These are phyloP conservation scores for Rhododendron williamsianum DNA, from an alignment of 148 eudicot species.

Conservation along the genomic window DNA sequence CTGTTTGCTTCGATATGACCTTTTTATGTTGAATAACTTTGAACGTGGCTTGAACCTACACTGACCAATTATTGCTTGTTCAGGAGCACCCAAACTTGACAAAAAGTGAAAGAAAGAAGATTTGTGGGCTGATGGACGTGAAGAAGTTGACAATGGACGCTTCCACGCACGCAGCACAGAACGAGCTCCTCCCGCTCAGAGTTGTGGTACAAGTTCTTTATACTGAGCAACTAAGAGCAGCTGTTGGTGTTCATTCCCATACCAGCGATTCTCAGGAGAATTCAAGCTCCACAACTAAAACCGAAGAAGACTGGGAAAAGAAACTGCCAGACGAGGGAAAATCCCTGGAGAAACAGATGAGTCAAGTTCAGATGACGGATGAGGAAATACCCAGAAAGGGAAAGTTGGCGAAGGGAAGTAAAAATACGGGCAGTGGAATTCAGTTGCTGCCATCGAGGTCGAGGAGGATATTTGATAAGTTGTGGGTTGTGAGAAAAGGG, in stretches of 20 bases:
- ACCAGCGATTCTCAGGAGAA: slow-evolving; percentile 26
- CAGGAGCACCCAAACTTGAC: slow-evolving; percentile 63
- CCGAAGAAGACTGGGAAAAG: slow-evolving; percentile 49
- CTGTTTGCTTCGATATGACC: not conserved
- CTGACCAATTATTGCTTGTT: slow-evolving; percentile 2
- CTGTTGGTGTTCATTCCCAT: slow-evolving; percentile 31
- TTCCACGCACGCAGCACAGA: slow-evolving; percentile 79
- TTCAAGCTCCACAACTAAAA: slow-evolving; percentile 28
- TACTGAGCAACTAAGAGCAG: slow-evolving; percentile 63
- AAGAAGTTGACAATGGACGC: slow-evolving; percentile 63
- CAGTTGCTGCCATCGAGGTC: slow-evolving; percentile 82
- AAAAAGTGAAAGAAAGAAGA: slow-evolving; percentile 58
- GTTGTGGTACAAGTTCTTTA: slow-evolving; percentile 71
- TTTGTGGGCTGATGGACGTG: slow-evolving; percentile 73
- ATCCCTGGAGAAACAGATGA: slow-evolving; percentile 50
- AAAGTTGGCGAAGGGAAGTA: slow-evolving; percentile 35
- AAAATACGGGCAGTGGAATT: slow-evolving; percentile 40
- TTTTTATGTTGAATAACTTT: not conserved
- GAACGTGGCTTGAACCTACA: not conserved
- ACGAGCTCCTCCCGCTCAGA: slow-evolving; percentile 78
- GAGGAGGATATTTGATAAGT: slow-evolving; percentile 68
- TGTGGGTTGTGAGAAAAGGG: slow-evolving; percentile 68
- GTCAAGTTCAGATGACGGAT: slow-evolving; percentile 41
- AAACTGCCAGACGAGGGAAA: slow-evolving; percentile 30
- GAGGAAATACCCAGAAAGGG: slow-evolving; percentile 25